Conservation (phyloP, 257 asterid species). For the Solanum chiquidenum region DNA sequence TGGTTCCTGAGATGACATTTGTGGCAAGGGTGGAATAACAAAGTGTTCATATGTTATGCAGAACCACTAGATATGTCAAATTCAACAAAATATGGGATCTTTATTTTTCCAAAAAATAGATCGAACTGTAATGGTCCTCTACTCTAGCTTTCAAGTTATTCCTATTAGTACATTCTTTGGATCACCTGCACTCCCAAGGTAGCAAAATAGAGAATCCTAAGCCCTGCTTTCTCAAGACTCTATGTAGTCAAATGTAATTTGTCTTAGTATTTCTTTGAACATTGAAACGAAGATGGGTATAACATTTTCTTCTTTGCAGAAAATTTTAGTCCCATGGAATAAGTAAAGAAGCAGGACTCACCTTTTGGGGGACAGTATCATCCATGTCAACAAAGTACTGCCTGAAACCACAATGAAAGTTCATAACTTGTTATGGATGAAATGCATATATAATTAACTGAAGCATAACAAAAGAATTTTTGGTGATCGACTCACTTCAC, state of each 20-base stretch:
- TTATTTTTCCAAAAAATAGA: not conserved
- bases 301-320: not conserved
- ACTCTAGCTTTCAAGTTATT: not conserved
- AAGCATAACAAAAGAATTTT: not conserved
- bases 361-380: conserved; percentile 48
- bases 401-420: conserved; percentile 18
- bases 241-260: not conserved
- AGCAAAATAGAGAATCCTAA: not conserved
- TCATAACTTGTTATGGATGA: not conserved
- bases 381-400: conserved; percentile 43
- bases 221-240: not conserved
- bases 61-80: not conserved
- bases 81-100: not conserved
- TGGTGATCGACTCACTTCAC: conserved; percentile 28
- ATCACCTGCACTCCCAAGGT: not conserved
- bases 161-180: not conserved
- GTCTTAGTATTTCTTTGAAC: not conserved
- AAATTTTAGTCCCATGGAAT: not conserved
- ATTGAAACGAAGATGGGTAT: not conserved
- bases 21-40: not conserved
- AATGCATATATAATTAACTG: not conserved
- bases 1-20: not conserved
- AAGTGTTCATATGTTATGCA: not conserved
- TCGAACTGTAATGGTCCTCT: not conserved
- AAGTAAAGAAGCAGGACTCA: conserved; percentile 2